Conservation (phyloP, 2,329 filamentous ascomycete species). For the Fusarium buharicum region DNA sequence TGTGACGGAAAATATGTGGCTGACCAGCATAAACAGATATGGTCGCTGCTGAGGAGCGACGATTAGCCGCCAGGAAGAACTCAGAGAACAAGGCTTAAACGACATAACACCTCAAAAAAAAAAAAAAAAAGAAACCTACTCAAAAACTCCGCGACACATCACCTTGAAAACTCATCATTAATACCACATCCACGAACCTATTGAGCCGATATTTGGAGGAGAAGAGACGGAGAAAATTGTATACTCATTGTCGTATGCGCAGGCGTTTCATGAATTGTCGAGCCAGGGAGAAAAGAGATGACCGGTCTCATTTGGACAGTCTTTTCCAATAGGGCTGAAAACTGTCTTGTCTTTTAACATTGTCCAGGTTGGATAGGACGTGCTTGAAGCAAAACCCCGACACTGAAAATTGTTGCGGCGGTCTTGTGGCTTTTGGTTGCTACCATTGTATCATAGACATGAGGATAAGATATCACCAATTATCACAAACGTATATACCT, state of each 20-base stretch:
- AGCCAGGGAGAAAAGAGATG: neutral
- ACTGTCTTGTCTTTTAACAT: slow-evolving; percentile 7
- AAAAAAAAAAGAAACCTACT: neutral
- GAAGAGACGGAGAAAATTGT: slow-evolving; percentile 10
- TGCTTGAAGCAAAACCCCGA: slow-evolving; percentile 7
- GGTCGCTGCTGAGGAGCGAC: slow-evolving; percentile 81
- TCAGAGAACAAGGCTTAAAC: slow-evolving; percentile 41
- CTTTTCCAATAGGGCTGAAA: neutral
- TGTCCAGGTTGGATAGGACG: slow-evolving; percentile 1
- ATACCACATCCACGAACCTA: slow-evolving; percentile 8
- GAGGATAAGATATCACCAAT: slow-evolving; percentile 3
- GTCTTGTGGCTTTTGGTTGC: slow-evolving; percentile 14
- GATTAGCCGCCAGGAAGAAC: slow-evolving; percentile 57
- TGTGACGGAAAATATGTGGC: neutral
- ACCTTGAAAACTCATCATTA: slow-evolving; percentile 23
- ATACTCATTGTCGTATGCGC: slow-evolving; percentile 5
- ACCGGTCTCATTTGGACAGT: neutral
- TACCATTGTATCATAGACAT: slow-evolving; percentile 23
- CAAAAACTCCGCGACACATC: neutral
- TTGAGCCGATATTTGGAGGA: slow-evolving; percentile 3
- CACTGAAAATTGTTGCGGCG: neutral
- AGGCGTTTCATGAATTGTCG: slow-evolving; percentile 7
- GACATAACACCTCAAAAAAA: neutral
- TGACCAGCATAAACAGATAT: slow-evolving; percentile 66
- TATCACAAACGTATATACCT: neutral